Evolutionary conservation across 495 filamentous ascomycete species (phyloP), one percentile per base, ranked within the genome.

Genomic region (Neurospora sp.): DNA sequence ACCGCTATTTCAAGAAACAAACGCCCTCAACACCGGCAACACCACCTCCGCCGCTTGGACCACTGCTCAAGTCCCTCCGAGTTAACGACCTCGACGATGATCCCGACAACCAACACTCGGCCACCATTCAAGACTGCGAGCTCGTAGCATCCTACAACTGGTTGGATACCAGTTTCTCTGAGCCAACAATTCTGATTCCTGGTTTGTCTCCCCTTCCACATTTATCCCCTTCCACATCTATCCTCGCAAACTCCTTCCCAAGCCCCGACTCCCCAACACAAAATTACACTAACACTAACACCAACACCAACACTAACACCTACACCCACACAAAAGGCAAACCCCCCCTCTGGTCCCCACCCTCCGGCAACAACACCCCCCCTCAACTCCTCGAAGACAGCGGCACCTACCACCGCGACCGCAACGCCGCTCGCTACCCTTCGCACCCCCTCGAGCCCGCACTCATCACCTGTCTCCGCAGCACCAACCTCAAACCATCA

Each of bases 331-430:
- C 44, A 10, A 39, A 71, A 90, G 90, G 88, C 23, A 82, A 82
- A 62, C 91, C 90, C 5, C 87, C 89, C 39, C 74, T 73, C 3
- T 92, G 89, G 89, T 88, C 84, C 2, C 90, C 91, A 0, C 82
- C 83, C 3, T 23, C 75, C 0, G n/a, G n/a, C n/a, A n/a, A 71
- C 80, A 37, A 75, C 80, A n/a, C n/a, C n/a, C n/a, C n/a, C 69
- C 73, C 69, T 6, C 62, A 76, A 16, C 84, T 92, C 44, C 78
- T n/a, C n/a, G n/a, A 84, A 71, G 90, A 92, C 74, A 79, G 41
- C 35, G 89, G 87, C 2, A 69, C 77, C 5, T 90, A 87, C 73
- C 88, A 85, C 75, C 88, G 90, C 9, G 91, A 93, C 79, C 79
- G 80, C 14, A 93, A 93, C 77, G 85, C 89, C 16, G 89, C 89